Evolutionary conservation across 139 green algal species (phyloP), one percentile per base, ranked within the genome.

Genomic region (Closterium sp.): DNA sequence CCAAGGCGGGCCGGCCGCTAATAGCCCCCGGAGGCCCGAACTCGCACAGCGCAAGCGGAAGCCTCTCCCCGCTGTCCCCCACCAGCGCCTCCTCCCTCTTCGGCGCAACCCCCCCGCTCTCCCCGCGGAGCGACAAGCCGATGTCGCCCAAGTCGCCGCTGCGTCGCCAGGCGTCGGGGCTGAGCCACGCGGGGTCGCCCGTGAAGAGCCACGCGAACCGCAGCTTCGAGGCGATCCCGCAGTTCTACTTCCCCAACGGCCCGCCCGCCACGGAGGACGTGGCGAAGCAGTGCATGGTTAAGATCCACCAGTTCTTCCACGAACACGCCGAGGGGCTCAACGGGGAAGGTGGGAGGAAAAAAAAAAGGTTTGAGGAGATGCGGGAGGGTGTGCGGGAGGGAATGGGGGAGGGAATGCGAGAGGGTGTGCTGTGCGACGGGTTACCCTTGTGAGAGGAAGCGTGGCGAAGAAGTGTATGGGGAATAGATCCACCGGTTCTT

Each of bases 81-180:
- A 92, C 91, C 3, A 92, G 33, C 84, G 87, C 91, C 1, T 36
- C 92, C 3, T 86, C 89, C 16, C 88, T 95, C 28, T 93, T 95
- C 88, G 38, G 55, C 91, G 30, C 30, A 32, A 96, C 98, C 96
- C 97, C 97, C 3, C 97, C 97, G 3, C 88, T 98, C 34, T 98
- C 97, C 4, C 97, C 97, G 2, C 95, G 95, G 21, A 98, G 98
- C 88, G 43, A 34, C 84, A 34, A 76, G 16, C 95, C 96, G 6
- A 95, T 96, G 8, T 93, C 91, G 21, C 91, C 91, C n/a, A 90
- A 86, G 38, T 93, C 93, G n/a, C 91, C 91, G 28, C 90, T 89
- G 33, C 89, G 89, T 55, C 35, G 91, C n/a, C 35, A 89, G 64
- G 90, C 31, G 23, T 34, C 69, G 66, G 87, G 64, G 19, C 35